Evolutionary conservation across 2,329 filamentous ascomycete genomes (phyloP).

Genomic region (Erysiphe pulchra): DNA sequence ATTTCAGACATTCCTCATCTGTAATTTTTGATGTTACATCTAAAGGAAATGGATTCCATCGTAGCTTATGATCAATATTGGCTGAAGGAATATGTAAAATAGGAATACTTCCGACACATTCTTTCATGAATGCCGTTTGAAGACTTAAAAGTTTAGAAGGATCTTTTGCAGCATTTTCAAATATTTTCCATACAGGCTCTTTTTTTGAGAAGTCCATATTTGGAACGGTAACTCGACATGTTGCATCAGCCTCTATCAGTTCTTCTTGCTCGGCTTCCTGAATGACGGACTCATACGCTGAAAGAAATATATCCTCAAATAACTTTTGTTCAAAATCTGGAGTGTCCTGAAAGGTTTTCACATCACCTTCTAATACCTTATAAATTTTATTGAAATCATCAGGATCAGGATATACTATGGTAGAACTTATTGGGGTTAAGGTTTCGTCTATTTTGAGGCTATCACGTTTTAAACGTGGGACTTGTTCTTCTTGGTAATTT

Average conservation of each 20-base stretch:
- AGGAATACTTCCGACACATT: slow-evolving; percentile 9
- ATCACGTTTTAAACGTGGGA: slow-evolving; percentile 3
- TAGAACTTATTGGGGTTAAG: slow-evolving; percentile 9
- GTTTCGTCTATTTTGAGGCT: slow-evolving; percentile 11
- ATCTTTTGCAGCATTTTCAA: slow-evolving; percentile 2
- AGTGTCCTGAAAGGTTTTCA: not conserved
- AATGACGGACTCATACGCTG: slow-evolving; percentile 5
- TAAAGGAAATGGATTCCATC: slow-evolving; percentile 20
- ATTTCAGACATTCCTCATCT: slow-evolving; percentile 17
- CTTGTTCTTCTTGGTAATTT: slow-evolving; percentile 1
- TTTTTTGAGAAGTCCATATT: slow-evolving; percentile 18
- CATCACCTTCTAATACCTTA: slow-evolving; percentile 6
- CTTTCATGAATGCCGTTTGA: slow-evolving; percentile 10
- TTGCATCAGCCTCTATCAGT: slow-evolving; percentile 14
- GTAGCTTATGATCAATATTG: slow-evolving; percentile 17
- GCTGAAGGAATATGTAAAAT: slow-evolving; percentile 16
- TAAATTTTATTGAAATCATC: slow-evolving; percentile 10
- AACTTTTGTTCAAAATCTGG: slow-evolving; percentile 4
- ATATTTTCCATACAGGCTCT: slow-evolving; percentile 20
- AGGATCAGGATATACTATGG: slow-evolving; percentile 2
- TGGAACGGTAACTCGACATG: slow-evolving; percentile 22
- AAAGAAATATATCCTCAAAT: slow-evolving; percentile 9
- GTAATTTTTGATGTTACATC: slow-evolving; percentile 14
- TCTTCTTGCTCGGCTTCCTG: slow-evolving; percentile 11
- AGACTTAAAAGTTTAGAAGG: slow-evolving; percentile 10